Conservation (phyloP, 352 stramenopile species). For the Phytophthora hybrid region DNA sequence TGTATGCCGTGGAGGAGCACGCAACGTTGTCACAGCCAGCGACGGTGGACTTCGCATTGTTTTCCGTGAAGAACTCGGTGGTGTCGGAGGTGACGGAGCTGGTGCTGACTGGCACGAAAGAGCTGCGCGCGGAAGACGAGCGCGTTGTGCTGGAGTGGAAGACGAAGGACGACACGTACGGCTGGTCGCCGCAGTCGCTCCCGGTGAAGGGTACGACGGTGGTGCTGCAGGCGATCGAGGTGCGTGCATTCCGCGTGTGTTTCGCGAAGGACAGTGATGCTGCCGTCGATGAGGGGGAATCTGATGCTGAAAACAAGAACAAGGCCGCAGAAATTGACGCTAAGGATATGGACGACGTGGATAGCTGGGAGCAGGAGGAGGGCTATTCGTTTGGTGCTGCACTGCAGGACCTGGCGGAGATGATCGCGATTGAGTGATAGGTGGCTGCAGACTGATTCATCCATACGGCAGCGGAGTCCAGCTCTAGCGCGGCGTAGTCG, state of each 20-base stretch:
- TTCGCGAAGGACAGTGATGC: conserved; percentile 40
- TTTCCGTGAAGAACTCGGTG: conserved; percentile 52
- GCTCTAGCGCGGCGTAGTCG: conserved; percentile 35
- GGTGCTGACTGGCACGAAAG: conserved; percentile 85
- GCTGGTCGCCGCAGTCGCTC: conserved; percentile 42
- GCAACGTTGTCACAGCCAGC: conserved; percentile 76
- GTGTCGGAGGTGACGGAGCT: conserved; percentile 86
- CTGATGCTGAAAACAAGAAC: background rate
- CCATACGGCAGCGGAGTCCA: conserved; percentile 38
- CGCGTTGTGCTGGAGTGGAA: conserved; percentile 43
- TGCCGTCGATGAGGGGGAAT: background rate
- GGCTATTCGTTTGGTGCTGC: conserved; percentile 31
- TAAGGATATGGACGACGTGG: background rate
- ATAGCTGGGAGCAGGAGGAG: conserved; percentile 22
- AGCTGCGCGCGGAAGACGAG: conserved; percentile 58
- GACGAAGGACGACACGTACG: conserved; percentile 45
- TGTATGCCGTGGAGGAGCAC: conserved; percentile 93
- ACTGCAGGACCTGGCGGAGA: conserved; percentile 45
- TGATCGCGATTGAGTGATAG: conserved; percentile 47
- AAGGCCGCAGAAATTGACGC: background rate
- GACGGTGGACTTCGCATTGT: conserved; percentile 78
- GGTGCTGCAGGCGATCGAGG: conserved; percentile 91
- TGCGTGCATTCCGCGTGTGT: conserved; percentile 92
- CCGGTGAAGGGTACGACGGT: conserved; percentile 66
- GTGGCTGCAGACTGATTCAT: conserved; percentile 41